Percentiles rank a stretch among this genome's conserved stretches.
phyloP scores from a whole-genome alignment of 2,329 filamentous ascomycete species.

The Colletotrichum chrysophilum region DNA sequence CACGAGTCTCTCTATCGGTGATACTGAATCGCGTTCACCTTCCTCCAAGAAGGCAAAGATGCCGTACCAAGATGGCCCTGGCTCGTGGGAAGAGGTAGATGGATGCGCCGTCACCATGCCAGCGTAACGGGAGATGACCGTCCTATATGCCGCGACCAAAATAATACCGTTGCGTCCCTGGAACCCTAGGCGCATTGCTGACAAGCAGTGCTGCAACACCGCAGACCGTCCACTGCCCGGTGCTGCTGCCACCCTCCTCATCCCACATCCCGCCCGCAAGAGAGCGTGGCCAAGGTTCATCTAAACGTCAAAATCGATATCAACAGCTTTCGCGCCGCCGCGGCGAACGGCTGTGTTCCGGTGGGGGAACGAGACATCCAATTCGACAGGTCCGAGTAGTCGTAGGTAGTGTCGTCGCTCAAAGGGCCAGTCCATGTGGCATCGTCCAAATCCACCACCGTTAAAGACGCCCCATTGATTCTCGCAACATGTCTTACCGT shows the following conservation, averaged over 20 bases:
- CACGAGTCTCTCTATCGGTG: not conserved
- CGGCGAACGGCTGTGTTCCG: not conserved
- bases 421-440: not conserved
- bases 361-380: not conserved
- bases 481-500: not conserved
- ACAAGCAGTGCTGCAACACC: not conserved
- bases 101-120: not conserved
- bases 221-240: conserved; percentile 14
- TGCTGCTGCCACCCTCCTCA: conserved; percentile 29
- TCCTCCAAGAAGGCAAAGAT: not conserved
- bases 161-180: not conserved
- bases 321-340: not conserved
- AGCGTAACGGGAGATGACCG: not conserved
- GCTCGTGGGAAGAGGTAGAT: not conserved
- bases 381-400: not conserved
- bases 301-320: not conserved
- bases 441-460: not conserved
- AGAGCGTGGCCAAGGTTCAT: not conserved
- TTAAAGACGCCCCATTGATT: not conserved
- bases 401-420: not conserved
- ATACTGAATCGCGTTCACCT: not conserved
- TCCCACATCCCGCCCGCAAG: not conserved
- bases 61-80: not conserved
- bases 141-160: not conserved
- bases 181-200: not conserved